phyloP scores from a whole-genome alignment of 2,329 filamentous ascomycete species.

The Fusarium protoensiforme region DNA sequence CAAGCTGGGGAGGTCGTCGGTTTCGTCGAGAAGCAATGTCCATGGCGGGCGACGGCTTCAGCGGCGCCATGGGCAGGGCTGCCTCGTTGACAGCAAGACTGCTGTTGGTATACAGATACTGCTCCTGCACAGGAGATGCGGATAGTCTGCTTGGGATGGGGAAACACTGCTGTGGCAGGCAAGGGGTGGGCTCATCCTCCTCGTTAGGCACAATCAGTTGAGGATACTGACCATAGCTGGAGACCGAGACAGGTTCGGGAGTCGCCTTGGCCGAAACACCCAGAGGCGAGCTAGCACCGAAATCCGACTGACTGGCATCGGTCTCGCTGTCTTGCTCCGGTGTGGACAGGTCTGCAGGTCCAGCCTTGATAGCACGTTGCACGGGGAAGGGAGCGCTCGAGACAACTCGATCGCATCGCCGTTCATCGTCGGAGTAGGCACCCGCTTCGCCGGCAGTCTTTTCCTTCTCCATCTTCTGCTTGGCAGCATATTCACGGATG shows the following conservation, averaged over 20 bases:
- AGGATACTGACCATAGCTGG: slow-evolving; percentile 36
- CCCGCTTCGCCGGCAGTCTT: slow-evolving; percentile 38
- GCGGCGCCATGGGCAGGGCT: slow-evolving; percentile 39
- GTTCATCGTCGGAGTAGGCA: slow-evolving; percentile 44
- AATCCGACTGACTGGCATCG: slow-evolving; percentile 42
- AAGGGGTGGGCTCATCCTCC: slow-evolving; percentile 38
- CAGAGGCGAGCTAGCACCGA: slow-evolving; percentile 36
- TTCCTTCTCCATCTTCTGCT: slow-evolving; percentile 51
- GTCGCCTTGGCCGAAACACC: slow-evolving; percentile 31
- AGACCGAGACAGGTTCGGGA: slow-evolving; percentile 30
- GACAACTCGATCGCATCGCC: slow-evolving; percentile 51
- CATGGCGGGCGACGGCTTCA: slow-evolving; percentile 62
- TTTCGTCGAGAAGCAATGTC: slow-evolving; percentile 67
- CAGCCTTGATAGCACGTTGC: slow-evolving; percentile 29
- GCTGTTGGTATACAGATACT: slow-evolving; percentile 32
- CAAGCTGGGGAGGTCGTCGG: slow-evolving; percentile 57
- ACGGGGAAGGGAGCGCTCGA: slow-evolving; percentile 55
- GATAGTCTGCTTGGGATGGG: slow-evolving; percentile 19
- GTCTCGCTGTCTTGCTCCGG: slow-evolving; percentile 43
- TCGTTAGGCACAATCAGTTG: slow-evolving; percentile 37
- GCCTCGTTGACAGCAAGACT: slow-evolving; percentile 26
- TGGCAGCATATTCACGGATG: slow-evolving; percentile 54
- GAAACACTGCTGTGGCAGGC: slow-evolving; percentile 38
- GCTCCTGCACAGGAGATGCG: slow-evolving; percentile 30
- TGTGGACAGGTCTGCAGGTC: slow-evolving; percentile 21